Base-by-base conservation (phyloP, 352 stramenopile genomes). In the Phytophthora parvispora region DNA sequence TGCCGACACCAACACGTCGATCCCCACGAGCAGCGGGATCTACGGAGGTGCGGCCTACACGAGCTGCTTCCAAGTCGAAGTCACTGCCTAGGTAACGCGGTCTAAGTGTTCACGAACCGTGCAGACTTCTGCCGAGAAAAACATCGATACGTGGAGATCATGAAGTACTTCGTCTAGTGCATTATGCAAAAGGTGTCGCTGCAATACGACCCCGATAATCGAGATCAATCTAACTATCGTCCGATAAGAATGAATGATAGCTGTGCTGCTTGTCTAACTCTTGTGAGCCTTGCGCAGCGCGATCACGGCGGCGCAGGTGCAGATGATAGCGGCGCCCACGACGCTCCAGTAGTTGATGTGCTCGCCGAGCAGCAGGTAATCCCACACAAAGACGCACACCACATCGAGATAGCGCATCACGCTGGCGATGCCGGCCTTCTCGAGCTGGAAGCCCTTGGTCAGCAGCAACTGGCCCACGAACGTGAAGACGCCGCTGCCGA, bases 381-480 rank as follows among this genome's bases (percentile, higher is more conserved):
- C 86, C 84, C 86, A 94, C 49, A 96, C 75, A 64, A 96, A 96
- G 7, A 93, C 84, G 63, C 78, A 94, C n/a, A 94, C 86, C 8
- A 96, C 86, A 55, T 94, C 88, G 25, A 94, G 50, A 65, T 94
- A 94, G 32, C 89, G 89, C 89, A 94, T 94, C 55, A 94, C 83
- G 15, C 85, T 94, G 15, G 89, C 89, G 29, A 94, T 90, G 13
- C 86, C 87, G n/a, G 85, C 84, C 43, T 94, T 96, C 50, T 94
- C 89, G 6, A 93, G 74, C 67, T 96, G 89, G 54, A 96, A 94
- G 6, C 89, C 89, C 43, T 90, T 89, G 1, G 89, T 96, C 10
- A 96, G 72, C 36, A 91, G 74, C 52, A 93, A 43, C 49, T 94
- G 86, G 2, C 85, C 86, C 4, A 87, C 34, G 24, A 91, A 93